Evolutionary conservation across 208 protist species (phyloP).

Genomic region (Wallacemonas rigidus): DNA sequence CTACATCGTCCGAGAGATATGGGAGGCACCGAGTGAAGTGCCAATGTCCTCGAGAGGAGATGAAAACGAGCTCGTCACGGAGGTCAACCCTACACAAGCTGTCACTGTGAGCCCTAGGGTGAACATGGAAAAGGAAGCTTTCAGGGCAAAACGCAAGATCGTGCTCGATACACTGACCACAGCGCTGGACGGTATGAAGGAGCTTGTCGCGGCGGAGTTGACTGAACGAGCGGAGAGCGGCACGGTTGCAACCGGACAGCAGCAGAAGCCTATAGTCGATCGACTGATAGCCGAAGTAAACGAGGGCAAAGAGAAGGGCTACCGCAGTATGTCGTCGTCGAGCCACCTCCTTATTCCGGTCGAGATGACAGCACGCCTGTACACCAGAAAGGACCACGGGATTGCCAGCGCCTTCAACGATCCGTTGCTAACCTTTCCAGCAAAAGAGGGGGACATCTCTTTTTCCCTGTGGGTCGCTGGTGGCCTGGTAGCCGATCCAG

Average conservation of each 20-base stretch:
- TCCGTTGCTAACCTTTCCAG: conserved; percentile 54
- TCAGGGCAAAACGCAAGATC: conserved; percentile 34
- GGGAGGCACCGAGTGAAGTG: conserved; percentile 17
- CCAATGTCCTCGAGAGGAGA: background rate
- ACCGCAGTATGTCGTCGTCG: conserved; percentile 79
- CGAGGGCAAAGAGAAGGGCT: conserved; percentile 67
- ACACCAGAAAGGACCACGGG: conserved; percentile 52
- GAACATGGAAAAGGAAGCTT: conserved; percentile 34
- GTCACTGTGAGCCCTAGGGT: conserved; percentile 34
- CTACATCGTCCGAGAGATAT: conserved; percentile 80
- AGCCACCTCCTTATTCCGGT: conserved; percentile 80
- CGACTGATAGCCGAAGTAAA: conserved; percentile 60
- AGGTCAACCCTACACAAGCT: background rate
- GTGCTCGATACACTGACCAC: conserved; percentile 56
- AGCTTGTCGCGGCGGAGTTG: conserved; percentile 55
- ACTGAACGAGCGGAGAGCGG: conserved; percentile 51
- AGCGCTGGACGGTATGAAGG: conserved; percentile 50
- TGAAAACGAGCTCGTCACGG: background rate
- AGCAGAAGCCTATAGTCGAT: conserved; percentile 51
- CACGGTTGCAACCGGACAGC: conserved; percentile 50
- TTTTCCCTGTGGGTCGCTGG: conserved; percentile 85
- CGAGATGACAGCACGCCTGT: conserved; percentile 58
- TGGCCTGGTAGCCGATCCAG: conserved; percentile 59
- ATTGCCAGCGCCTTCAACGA: conserved; percentile 70
- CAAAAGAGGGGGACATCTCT: conserved; percentile 66